A percentile compares a stretch with the other conserved stretches of the same genome.
Conservation (phyloP, 805 yeast species). For the Ogataea trehalophila region DNA sequence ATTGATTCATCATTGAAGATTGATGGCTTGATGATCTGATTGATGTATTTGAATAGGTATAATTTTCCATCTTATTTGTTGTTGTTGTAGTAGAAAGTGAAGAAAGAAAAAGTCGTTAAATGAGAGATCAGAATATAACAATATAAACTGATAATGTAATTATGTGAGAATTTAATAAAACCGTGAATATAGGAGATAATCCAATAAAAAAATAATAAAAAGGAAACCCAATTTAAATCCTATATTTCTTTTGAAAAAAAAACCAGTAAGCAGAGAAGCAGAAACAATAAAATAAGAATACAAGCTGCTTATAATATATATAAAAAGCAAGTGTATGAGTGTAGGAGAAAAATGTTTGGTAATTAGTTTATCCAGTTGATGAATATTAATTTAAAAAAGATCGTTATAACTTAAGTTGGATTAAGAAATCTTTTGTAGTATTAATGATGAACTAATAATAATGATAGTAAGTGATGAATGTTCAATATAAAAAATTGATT, state of each 20-base stretch:
- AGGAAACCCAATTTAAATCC: background rate
- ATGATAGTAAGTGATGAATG: background rate
- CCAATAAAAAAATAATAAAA: background rate
- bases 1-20: background rate
- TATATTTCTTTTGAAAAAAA: background rate
- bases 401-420: background rate
- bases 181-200: background rate
- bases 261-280: background rate
- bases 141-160: background rate
- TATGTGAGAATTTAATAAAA: background rate
- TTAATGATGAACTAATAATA: background rate
- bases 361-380: background rate
- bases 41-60: background rate
- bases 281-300: too few species aligned
- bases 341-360: background rate
- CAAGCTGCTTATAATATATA: too few species aligned
- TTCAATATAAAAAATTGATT: background rate
- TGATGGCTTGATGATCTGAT: background rate
- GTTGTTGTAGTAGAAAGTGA: background rate
- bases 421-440: background rate
- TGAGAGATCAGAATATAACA: background rate
- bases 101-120: background rate
- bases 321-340: background rate
- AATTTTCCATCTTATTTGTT: constrained; percentile 1
- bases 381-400: background rate